These are phyloP conservation scores for Macaranga tanarius DNA, from an alignment of 441 rosid genomes.

Conservation along the genomic window DNA sequence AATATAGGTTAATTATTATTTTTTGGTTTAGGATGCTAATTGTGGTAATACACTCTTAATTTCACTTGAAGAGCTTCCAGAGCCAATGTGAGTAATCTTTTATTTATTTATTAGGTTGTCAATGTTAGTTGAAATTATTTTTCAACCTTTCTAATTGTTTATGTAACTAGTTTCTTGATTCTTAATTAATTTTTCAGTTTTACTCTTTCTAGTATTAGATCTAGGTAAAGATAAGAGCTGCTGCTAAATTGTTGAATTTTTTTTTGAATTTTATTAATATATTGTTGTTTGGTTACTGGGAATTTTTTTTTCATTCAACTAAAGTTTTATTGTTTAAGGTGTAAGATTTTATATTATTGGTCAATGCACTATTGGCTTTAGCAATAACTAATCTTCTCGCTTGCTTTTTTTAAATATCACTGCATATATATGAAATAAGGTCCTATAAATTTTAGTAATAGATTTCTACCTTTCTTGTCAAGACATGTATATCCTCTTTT, in stretches of 20 bases:
- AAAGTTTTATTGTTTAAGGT: background rate
- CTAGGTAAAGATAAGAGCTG: too few species aligned
- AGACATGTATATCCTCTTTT: background rate
- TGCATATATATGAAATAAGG: too few species aligned
- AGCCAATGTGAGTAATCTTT: slow-evolving; percentile 50
- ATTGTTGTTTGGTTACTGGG: too few species aligned
- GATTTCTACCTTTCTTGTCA: background rate
- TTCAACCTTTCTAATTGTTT: background rate
- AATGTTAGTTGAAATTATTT: background rate
- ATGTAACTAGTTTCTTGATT: too few species aligned
- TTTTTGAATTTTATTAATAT: too few species aligned
- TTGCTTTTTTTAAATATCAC: too few species aligned
- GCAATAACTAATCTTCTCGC: too few species aligned
- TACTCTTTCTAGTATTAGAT: too few species aligned
- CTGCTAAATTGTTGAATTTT: too few species aligned
- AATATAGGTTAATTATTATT: too few species aligned
- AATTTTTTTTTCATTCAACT: background rate
- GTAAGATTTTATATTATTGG: background rate
- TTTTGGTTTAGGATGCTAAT: slow-evolving; percentile 77
- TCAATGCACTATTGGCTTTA: background rate
- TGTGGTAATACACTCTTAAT: slow-evolving; percentile 90
- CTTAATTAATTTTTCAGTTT: too few species aligned
- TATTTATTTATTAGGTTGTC: slow-evolving; percentile 5
- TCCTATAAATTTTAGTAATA: too few species aligned
- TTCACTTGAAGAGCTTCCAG: slow-evolving; percentile 88